Conservation (phyloP, 2,329 filamentous ascomycete species). For the Xylaria sp. region DNA sequence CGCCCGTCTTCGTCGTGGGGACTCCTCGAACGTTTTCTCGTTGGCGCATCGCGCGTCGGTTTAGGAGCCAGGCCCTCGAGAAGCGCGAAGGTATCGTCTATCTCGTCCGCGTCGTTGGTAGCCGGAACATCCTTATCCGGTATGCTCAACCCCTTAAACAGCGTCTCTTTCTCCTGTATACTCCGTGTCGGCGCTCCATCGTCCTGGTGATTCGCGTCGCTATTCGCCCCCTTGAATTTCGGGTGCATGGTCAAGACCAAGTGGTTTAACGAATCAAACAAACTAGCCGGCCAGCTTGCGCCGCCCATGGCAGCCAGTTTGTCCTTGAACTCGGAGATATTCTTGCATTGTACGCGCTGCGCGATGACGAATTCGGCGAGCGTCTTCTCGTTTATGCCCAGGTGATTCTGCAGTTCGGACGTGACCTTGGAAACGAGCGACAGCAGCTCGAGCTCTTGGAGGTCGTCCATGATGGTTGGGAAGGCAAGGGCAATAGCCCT, state of each 20-base stretch:
- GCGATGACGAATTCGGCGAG: conserved; percentile 95
- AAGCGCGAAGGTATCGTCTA: conserved; percentile 89
- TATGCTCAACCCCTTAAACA: conserved; percentile 87
- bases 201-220: conserved; percentile 38
- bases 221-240: conserved; percentile 57
- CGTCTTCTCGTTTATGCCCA: conserved; percentile 88
- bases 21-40: conserved; percentile 56
- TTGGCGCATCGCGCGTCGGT: conserved; percentile 39
- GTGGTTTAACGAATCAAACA: conserved; percentile 88
- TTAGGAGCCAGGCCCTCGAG: conserved; percentile 80
- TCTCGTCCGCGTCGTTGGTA: conserved; percentile 52
- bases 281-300: conserved; percentile 73
- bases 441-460: conserved; percentile 84
- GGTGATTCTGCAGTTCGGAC: conserved; percentile 88
- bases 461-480: conserved; percentile 66
- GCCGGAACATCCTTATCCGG: conserved; percentile 62
- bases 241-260: conserved; percentile 87
- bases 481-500: background rate
- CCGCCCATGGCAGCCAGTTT: conserved; percentile 71
- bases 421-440: conserved; percentile 94
- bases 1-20: conserved; percentile 40
- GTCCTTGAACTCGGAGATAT: conserved; percentile 67
- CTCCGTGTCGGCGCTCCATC: conserved; percentile 39
- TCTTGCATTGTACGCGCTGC: conserved; percentile 71
- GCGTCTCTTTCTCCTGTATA: conserved; percentile 67